phyloP scores from a whole-genome alignment of 805 yeast species.

The Torulaspora indica region DNA sequence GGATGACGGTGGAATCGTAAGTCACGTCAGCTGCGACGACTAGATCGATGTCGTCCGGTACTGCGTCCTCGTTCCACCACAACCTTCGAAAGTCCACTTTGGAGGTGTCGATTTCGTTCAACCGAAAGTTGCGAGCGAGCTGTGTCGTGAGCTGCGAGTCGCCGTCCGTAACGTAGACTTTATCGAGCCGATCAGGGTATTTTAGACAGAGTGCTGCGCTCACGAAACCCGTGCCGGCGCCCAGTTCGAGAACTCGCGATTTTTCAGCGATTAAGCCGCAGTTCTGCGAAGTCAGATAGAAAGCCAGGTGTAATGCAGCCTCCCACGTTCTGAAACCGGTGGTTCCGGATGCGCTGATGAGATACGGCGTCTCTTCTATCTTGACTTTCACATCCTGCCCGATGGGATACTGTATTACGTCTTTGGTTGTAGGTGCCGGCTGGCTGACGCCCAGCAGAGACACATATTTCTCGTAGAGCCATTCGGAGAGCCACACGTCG shows the following conservation, averaged over 20 bases:
- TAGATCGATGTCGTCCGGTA: conserved; percentile 44
- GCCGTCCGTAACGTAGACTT: conserved; percentile 33
- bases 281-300: conserved; percentile 38
- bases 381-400: conserved; percentile 19
- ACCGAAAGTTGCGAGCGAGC: conserved; percentile 38
- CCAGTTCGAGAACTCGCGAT: conserved; percentile 57
- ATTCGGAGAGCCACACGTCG: conserved; percentile 26
- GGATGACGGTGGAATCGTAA: conserved; percentile 62
- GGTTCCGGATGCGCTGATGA: conserved; percentile 71
- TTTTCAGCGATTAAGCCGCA: neutral
- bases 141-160: conserved; percentile 28
- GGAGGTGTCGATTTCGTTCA: conserved; percentile 38
- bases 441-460: conserved; percentile 26
- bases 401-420: conserved; percentile 35
- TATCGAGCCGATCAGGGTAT: conserved; percentile 6
- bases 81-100: conserved; percentile 38
- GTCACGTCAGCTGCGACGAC: conserved; percentile 86
- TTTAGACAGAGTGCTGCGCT: conserved; percentile 20
- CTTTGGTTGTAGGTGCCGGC: conserved; percentile 28
- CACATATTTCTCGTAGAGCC: conserved; percentile 34
- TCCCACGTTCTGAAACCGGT: conserved; percentile 95
- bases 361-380: conserved; percentile 56
- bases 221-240: conserved; percentile 86
- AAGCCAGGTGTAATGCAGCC: conserved; percentile 67
- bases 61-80: conserved; percentile 54